A percentile compares a stretch with the other conserved stretches of the same genome.
phyloP scores from a whole-genome alignment of 2,329 filamentous ascomycete species.

The Endothia cerciana region DNA sequence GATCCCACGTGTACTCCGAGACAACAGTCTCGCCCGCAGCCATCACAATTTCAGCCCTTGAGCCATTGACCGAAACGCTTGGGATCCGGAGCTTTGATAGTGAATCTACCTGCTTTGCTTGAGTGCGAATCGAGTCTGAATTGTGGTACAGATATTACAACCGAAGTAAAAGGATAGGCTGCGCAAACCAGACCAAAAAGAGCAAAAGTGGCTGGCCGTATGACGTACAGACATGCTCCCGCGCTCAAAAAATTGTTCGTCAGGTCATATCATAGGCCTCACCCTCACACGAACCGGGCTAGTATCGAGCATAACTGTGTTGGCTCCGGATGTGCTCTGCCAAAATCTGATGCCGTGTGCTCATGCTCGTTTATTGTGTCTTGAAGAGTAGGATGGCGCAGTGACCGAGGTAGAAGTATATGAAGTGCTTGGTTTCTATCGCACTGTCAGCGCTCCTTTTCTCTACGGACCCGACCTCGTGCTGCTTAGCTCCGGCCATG shows the following conservation, averaged over 20 bases:
- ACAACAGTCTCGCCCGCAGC: neutral
- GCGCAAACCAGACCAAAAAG: neutral
- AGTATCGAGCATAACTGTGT: neutral
- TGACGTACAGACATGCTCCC: conserved; percentile 5
- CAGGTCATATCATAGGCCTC: conserved; percentile 5
- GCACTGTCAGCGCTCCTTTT: conserved; percentile 17
- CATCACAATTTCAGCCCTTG: neutral
- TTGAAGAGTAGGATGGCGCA: conserved; percentile 99
- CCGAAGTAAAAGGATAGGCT: neutral
- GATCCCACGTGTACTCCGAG: neutral
- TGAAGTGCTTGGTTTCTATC: conserved; percentile 98
- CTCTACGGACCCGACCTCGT: neutral
- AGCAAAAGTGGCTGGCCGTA: neutral
- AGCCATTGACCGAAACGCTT: neutral
- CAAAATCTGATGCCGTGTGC: neutral
- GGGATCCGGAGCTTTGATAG: neutral
- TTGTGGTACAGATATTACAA: neutral
- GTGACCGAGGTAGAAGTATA: conserved; percentile 99
- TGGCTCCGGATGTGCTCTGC: neutral
- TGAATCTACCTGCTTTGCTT: conserved; percentile 1
- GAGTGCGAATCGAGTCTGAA: neutral
- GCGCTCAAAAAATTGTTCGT: conserved; percentile 9
- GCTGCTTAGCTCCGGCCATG: neutral
- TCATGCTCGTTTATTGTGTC: conserved; percentile 71
- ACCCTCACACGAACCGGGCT: conserved; percentile 4